Conservation (phyloP, 257 asterid genomes). For the Gardenia jasminoides region DNA sequence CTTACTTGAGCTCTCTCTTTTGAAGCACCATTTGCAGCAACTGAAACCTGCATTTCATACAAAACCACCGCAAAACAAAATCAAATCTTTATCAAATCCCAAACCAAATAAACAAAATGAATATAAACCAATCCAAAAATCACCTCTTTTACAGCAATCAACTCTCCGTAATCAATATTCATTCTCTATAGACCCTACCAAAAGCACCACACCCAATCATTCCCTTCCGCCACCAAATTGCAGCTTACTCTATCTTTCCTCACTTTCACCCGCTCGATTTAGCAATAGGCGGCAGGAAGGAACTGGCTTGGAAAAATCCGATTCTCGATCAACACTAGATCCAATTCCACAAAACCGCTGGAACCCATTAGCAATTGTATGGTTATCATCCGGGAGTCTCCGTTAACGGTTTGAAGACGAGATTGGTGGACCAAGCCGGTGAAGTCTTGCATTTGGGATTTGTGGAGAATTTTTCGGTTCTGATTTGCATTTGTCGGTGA, state of each 20-base stretch:
- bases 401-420: constrained; percentile 77
- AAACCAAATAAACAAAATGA: neutral
- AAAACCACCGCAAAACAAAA: constrained; percentile 14
- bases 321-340: constrained; percentile 81
- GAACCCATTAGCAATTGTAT: constrained; percentile 37
- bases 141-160: constrained; percentile 93
- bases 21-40: constrained; percentile 59
- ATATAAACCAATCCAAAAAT: constrained; percentile 2
- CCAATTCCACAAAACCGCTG: constrained; percentile 96
- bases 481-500: no score
- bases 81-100: neutral
- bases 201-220: constrained; percentile 95
- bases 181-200: constrained; percentile 98
- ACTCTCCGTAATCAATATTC: constrained; percentile 95
- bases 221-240: constrained; percentile 95
- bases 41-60: constrained; percentile 56
- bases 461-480: no score
- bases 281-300: constrained; percentile 56
- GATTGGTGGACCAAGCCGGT: constrained; percentile 94
- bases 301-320: constrained; percentile 63
- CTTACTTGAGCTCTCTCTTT: constrained; percentile 71
- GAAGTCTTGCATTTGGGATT: constrained; percentile 78
- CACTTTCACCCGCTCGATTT: constrained; percentile 28
- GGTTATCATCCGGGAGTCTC: constrained; percentile 26
- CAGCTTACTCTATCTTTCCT: constrained; percentile 41